Evolutionary conservation across 352 stramenopile species (phyloP), one percentile per base, ranked within the genome.

Genomic region (Stephanocyclus meneghinianus): DNA sequence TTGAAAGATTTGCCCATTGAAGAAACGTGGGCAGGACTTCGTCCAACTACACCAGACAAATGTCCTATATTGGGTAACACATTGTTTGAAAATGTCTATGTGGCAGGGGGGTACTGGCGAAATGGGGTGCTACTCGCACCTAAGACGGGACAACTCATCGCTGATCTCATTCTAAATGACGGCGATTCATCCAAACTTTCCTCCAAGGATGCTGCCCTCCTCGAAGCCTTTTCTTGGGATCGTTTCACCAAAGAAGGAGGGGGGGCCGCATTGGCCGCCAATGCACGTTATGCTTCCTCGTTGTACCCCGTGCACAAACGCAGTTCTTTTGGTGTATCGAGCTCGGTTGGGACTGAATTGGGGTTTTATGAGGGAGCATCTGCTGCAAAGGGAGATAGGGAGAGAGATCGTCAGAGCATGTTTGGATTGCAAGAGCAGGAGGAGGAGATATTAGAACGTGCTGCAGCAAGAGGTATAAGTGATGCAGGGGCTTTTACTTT

Each of bases 101-200:
- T 95, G 21, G 91, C 91, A 15, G 92, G 92, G 18, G 92, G 92
- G 16, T 95, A 95, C 71, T 96, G 92, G 92, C 81, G 92, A 32
- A 96, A 96, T 81, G 92, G 92, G 26, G 91, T 96, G 8, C 78
- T 96, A 18, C 71, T 96, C 15, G 91, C 91, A 60, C 92, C 92
- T 11, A 93, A 93, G 57, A 94, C 91, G 1, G 91, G 84, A 56
- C 84, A 95, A 60, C 74, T 96, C 7, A 53, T 96, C 15, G 92
- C 87, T 21, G 85, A 92, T 74, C 77, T 91, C 30, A 88, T 96
- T 61, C 16, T 78, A 4, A 68, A 74, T 51, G 84, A 81, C 37
- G 83, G 84, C 8, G 63, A 84, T 62, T 32, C 48, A 9, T 40
- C 37, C 9, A 37, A 66, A 32, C 32, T 92, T 15, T 35, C 61